phyloP scores from a whole-genome alignment of 768 basidiomycete species.

The Tylopilus cervinicoccineus region DNA sequence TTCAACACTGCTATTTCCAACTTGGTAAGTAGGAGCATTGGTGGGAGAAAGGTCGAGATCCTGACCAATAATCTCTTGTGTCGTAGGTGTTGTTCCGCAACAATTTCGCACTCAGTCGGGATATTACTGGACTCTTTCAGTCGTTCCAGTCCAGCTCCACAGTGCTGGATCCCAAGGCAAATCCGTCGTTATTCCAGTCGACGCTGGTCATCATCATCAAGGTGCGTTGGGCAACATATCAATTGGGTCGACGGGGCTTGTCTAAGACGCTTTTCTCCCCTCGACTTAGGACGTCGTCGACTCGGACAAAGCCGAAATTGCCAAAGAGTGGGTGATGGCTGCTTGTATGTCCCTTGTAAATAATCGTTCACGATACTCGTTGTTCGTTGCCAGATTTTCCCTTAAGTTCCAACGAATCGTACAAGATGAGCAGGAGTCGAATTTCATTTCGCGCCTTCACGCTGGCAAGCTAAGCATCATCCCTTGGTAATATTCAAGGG shows the following conservation, averaged over 20 bases:
- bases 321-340: slow-evolving; percentile 42
- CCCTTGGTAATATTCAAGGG: slow-evolving; percentile 53
- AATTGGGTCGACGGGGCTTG: not conserved
- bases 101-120: slow-evolving; percentile 59
- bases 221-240: slow-evolving; percentile 24
- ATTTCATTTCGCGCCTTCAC: slow-evolving; percentile 61
- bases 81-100: slow-evolving; percentile 59
- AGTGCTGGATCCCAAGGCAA: slow-evolving; percentile 54
- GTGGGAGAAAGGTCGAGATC: too few relatives aligned
- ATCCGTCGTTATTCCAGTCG: slow-evolving; percentile 57
- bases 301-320: slow-evolving; percentile 55
- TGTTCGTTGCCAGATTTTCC: slow-evolving; percentile 38
- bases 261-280: not conserved
- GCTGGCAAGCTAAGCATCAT: slow-evolving; percentile 54
- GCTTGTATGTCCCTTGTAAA: not conserved
- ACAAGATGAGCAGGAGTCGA: slow-evolving; percentile 53
- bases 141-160: slow-evolving; percentile 59
- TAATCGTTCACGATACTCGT: not conserved
- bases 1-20: slow-evolving; percentile 68
- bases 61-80: not conserved
- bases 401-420: slow-evolving; percentile 60
- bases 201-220: slow-evolving; percentile 63
- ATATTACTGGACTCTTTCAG: slow-evolving; percentile 57
- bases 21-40: slow-evolving; percentile 40
- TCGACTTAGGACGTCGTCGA: slow-evolving; percentile 58